Percentiles rank a stretch among this genome's conserved stretches.
Evolutionary conservation across 2,329 filamentous ascomycete species (phyloP).

Genomic region (Fusarium mexicanum): DNA sequence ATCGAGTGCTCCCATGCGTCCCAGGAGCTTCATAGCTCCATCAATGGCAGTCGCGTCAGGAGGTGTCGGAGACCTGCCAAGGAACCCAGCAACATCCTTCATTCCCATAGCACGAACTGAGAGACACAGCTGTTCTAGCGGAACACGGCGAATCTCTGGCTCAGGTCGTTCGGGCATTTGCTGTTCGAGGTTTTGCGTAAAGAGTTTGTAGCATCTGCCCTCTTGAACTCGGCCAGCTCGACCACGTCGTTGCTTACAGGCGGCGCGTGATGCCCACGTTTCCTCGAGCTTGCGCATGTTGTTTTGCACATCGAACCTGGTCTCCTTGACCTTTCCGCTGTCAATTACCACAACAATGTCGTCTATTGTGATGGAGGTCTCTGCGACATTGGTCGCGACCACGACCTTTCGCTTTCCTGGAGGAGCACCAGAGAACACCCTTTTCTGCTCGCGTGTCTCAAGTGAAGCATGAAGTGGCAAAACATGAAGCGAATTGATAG

Average conservation of each 20-base stretch:
- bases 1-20: constrained; percentile 88
- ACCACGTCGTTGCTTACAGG: constrained; percentile 92
- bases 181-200: constrained; percentile 83
- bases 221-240: constrained; percentile 92
- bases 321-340: constrained; percentile 95
- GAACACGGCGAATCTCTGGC: constrained; percentile 92
- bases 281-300: constrained; percentile 96
- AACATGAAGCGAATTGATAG: constrained; percentile 73
- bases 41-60: constrained; percentile 87
- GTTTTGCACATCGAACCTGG: constrained; percentile 87
- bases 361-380: constrained; percentile 98
- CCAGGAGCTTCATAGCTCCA: constrained; percentile 80
- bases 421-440: constrained; percentile 82
- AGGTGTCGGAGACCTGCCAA: constrained; percentile 87
- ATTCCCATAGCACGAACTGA: constrained; percentile 97
- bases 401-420: constrained; percentile 89
- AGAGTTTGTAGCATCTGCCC: constrained; percentile 94
- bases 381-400: constrained; percentile 94
- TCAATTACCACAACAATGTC: constrained; percentile 97
- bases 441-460: constrained; percentile 85
- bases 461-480: constrained; percentile 93
- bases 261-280: constrained; percentile 92
- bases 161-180: constrained; percentile 91
- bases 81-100: constrained; percentile 80
- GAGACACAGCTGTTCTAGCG: constrained; percentile 91